Conservation (phyloP, 768 basidiomycete genomes). For the Boletus barrowsii region DNA sequence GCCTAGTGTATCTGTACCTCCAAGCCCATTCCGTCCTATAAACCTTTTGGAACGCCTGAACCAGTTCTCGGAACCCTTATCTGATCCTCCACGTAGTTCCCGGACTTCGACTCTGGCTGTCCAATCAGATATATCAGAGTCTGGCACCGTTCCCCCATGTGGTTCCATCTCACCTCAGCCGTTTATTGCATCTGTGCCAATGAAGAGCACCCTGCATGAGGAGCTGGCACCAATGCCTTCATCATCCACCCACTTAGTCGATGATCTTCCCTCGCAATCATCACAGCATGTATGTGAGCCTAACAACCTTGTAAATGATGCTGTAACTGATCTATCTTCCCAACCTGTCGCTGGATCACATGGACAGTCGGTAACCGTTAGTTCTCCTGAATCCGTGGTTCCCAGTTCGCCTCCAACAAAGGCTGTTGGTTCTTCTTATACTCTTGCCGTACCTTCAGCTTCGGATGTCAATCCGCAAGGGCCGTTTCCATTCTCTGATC, state of each 20-base stretch:
- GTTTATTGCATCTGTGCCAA: constrained; percentile 13
- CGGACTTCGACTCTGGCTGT: neutral
- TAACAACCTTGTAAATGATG: neutral
- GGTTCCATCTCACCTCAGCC: constrained; percentile 45
- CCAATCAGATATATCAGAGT: neutral
- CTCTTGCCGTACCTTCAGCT: neutral
- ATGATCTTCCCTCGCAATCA: constrained; percentile 25
- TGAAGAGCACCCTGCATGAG: neutral
- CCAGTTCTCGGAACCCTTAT: constrained; percentile 11
- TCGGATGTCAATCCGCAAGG: constrained; percentile 7
- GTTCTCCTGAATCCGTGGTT: neutral
- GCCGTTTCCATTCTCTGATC: constrained; percentile 36
- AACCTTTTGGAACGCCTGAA: constrained; percentile 30
- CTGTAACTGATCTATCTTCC: constrained; percentile 4
- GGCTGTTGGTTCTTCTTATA: neutral
- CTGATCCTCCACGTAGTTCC: neutral
- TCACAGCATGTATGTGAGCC: constrained; percentile 14
- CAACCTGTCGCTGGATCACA: neutral
- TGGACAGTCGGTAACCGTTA: constrained; percentile 1
- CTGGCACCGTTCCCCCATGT: constrained; percentile 16
- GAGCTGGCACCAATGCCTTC: constrained; percentile 3
- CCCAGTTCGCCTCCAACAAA: constrained; percentile 1
- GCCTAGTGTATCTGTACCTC: constrained; percentile 18
- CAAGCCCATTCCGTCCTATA: constrained; percentile 32
- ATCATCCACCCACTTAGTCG: constrained; percentile 11